These are phyloP conservation scores for Kingdonia uniflora DNA, from an alignment of 164 flowering plant species.

Conservation along the genomic window DNA sequence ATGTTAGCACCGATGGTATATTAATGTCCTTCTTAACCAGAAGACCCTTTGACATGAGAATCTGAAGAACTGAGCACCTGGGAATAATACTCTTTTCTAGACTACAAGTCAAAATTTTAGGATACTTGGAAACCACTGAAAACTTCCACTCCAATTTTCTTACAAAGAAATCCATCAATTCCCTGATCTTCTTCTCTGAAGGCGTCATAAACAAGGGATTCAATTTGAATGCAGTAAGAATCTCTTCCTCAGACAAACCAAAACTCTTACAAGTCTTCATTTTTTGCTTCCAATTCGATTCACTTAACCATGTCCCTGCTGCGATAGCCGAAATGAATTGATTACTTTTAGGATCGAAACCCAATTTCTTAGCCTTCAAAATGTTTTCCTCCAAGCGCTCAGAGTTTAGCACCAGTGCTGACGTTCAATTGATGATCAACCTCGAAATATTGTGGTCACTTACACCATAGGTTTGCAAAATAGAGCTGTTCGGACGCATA, in stretches of 20 bases:
- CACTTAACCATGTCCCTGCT: background rate
- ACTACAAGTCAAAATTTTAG: background rate
- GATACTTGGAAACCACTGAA: background rate
- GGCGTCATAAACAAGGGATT: background rate
- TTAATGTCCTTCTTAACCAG: too few relatives aligned
- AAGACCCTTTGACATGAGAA: too few relatives aligned
- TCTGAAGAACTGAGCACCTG: too few relatives aligned
- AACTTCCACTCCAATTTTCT: background rate
- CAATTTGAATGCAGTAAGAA: background rate
- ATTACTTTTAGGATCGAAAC: background rate
- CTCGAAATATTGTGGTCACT: background rate
- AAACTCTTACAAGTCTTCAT: background rate
- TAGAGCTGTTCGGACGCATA: background rate
- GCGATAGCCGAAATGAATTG: background rate
- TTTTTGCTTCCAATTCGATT: background rate
- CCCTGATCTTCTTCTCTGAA: background rate
- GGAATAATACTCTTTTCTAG: too few relatives aligned
- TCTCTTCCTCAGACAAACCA: background rate
- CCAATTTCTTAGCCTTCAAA: background rate
- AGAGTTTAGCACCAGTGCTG: background rate
- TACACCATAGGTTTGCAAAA: background rate
- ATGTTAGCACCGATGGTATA: background rate
- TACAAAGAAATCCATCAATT: background rate
- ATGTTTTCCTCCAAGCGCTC: background rate
- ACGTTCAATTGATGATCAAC: background rate